These are phyloP conservation scores for Paecilomyces fulvus DNA, from an alignment of 2,329 filamentous ascomycete genomes.

Conservation along the genomic window DNA sequence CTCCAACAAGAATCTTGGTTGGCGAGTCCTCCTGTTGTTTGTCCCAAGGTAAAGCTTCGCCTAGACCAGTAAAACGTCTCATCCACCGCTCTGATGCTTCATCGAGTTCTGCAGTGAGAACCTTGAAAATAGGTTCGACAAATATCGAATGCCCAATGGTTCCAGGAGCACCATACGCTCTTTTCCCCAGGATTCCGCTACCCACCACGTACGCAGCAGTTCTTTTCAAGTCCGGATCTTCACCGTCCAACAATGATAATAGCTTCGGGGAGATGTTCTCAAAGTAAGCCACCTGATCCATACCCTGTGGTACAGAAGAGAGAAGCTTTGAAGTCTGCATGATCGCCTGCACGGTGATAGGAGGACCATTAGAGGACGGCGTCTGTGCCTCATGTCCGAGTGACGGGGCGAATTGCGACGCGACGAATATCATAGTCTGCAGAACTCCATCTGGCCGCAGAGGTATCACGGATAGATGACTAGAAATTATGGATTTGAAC, in stretches of 20 bases:
- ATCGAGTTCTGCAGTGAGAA: conserved; percentile 25
- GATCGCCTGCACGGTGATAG: conserved; percentile 35
- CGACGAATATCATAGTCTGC: conserved; percentile 35
- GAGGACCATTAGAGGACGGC: conserved; percentile 24
- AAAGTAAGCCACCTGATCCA: conserved; percentile 29
- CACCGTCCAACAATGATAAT: conserved; percentile 30
- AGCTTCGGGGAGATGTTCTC: conserved; percentile 31
- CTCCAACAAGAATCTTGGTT: conserved; percentile 15
- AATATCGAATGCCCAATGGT: conserved; percentile 35
- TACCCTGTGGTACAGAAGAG: conserved; percentile 32
- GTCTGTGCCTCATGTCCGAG: conserved; percentile 26
- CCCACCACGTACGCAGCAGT: conserved; percentile 36
- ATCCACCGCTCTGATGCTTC: conserved; percentile 20
- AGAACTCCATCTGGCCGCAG: conserved; percentile 33
- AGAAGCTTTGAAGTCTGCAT: conserved; percentile 36
- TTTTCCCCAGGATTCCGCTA: conserved; percentile 35
- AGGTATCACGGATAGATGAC: conserved; percentile 30
- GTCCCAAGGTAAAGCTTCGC: conserved; percentile 5
- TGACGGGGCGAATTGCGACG: conserved; percentile 33
- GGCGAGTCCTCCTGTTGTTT: background rate
- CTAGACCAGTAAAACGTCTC: conserved; percentile 9
- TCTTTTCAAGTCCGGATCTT: conserved; percentile 30
- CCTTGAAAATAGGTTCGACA: conserved; percentile 31
- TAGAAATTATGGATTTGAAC: conserved; percentile 31
- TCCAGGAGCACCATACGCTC: conserved; percentile 29